Conservation (phyloP, 345 rosid species). For the Melaleuca quinquenervia region DNA sequence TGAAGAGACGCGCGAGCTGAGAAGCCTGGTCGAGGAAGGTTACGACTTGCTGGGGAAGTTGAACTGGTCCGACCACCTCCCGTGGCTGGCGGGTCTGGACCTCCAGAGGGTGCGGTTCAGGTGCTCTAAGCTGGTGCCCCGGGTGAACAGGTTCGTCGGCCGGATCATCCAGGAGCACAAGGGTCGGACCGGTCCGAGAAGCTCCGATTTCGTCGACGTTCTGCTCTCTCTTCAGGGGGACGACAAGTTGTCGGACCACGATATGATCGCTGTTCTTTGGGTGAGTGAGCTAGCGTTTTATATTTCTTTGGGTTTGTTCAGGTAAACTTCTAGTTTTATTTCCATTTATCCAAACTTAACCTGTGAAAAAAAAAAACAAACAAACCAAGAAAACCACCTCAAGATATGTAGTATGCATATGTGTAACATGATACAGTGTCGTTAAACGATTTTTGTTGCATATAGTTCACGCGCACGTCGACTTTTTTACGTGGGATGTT, state of each 20-base stretch:
- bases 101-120: slow-evolving; percentile 29
- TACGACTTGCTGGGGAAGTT: slow-evolving; percentile 33
- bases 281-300: slow-evolving; percentile 6
- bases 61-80: slow-evolving; percentile 48
- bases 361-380: background rate
- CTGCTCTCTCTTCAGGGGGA: slow-evolving; percentile 23
- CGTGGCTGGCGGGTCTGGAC: slow-evolving; percentile 34
- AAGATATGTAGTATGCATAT: background rate
- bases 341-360: background rate
- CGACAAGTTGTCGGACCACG: slow-evolving; percentile 20
- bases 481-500: background rate
- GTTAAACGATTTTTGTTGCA: background rate
- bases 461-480: background rate
- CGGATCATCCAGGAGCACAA: slow-evolving; percentile 29
- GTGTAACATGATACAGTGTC: background rate
- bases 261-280: slow-evolving; percentile 45
- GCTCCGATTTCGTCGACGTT: slow-evolving; percentile 33
- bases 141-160: slow-evolving; percentile 34
- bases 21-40: slow-evolving; percentile 36
- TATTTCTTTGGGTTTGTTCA: background rate
- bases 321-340: background rate
- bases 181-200: background rate
- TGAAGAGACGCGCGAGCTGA: slow-evolving; percentile 17
- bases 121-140: slow-evolving; percentile 29
- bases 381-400: no score